Evolutionary conservation across 2,329 filamentous ascomycete genomes (phyloP), one percentile per base, ranked within the genome.

Genomic region (Balansia obtecta): DNA sequence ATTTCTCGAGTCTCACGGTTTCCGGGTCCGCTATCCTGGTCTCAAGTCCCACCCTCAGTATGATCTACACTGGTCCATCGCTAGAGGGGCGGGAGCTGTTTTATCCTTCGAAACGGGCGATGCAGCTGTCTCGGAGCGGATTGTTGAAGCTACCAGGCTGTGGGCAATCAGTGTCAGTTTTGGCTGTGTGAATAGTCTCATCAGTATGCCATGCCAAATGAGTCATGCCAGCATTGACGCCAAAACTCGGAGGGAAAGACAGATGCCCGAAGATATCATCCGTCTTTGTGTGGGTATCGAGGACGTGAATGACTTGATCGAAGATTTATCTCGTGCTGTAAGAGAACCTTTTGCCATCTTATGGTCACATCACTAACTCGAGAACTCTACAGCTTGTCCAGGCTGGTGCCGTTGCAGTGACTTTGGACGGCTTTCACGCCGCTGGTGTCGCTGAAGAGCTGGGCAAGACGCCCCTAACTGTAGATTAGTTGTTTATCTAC

Each of bases 171-270:
- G 87, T 57, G 93, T 98, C 53, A 95, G 88, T 63, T 98, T 98
- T 65, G 93, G 93, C 45, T 97, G 93, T 65, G 93, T 98, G 57
- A 98, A 98, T 72, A 95, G 88, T 65, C 73, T 98, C 66, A 98
- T 98, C 68, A 96, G 90, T 71, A 96, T 98, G 91, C 91, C 93
- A 9, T 98, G 93, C 71, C 89, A 91, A 62, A 98, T 98, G 94
- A 97, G 91, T 69, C 93, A 98, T 69, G 93, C 93, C 39, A 95
- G 88, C 64, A 98, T 98, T 62, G 93, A 97, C 64, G 87, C 89
- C 52, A 95, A 95, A 73, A 97, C 90, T 48, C 77, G 93, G 58
- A 76, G 81, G 60, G 89, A 95, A 70, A 79, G 90, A 56, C 84
- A 91, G 56, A 86, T 98, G 82, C 93, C 93, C 11, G 93, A 98